Percentiles rank a stretch among this genome's conserved stretches.
Evolutionary conservation across 2,329 filamentous ascomycete genomes (phyloP).

Genomic region (Ilyonectria mors-panacis): DNA sequence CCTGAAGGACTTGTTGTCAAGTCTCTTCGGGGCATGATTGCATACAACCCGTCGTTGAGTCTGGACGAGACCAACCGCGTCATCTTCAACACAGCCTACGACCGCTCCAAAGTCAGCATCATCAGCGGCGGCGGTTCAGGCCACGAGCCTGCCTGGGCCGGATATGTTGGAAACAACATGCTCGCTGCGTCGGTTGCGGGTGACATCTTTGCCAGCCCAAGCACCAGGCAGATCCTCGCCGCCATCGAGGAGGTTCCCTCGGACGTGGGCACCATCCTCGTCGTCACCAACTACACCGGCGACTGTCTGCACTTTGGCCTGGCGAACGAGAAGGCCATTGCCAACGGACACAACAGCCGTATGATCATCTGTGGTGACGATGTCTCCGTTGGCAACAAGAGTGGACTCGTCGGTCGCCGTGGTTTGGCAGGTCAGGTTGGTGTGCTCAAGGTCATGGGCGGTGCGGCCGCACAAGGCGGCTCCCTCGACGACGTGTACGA

Average conservation of each 20-base stretch:
- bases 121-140: constrained; percentile 75
- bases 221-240: constrained; percentile 78
- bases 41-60: constrained; percentile 67
- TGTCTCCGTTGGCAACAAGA: constrained; percentile 73
- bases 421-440: constrained; percentile 74
- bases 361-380: constrained; percentile 77
- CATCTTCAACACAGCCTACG: constrained; percentile 63
- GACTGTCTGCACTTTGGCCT: constrained; percentile 72
- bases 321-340: constrained; percentile 68
- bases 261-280: constrained; percentile 72
- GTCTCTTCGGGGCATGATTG: constrained; percentile 64
- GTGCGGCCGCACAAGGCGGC: constrained; percentile 62
- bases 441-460: constrained; percentile 71
- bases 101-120: constrained; percentile 63
- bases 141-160: constrained; percentile 81
- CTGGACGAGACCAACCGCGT: constrained; percentile 67
- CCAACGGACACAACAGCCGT: constrained; percentile 66
- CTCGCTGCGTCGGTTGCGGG: constrained; percentile 80
- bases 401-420: constrained; percentile 71
- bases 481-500: constrained; percentile 66
- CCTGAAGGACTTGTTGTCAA: constrained; percentile 69
- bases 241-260: constrained; percentile 75
- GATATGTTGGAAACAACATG: constrained; percentile 78
- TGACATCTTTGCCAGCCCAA: constrained; percentile 82
- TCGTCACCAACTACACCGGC: constrained; percentile 83